Evolutionary conservation across 2,329 filamentous ascomycete genomes (phyloP), one percentile per base, ranked within the genome.

Genomic region (Penicillium sp.): DNA sequence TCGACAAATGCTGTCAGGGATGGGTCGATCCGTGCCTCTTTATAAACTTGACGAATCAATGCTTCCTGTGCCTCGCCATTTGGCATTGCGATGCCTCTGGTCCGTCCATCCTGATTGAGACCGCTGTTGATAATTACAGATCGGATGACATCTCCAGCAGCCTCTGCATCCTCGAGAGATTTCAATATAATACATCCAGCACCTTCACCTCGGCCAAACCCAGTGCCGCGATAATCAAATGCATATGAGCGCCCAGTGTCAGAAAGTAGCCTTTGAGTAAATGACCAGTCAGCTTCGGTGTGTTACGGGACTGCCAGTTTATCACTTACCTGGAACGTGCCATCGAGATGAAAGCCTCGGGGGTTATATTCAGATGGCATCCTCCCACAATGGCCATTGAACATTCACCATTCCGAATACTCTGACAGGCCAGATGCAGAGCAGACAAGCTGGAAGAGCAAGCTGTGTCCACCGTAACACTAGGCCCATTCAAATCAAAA

Each of bases 1-100:
- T 79, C 75, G 6, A 79, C 72, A 57, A 72, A 79, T 0, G 61
- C 61, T n/a, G 64, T 63, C 4, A 54, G 35, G 0, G 57, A 40
- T 1, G 64, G 63, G 47, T 75, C 69, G 1, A 79, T 66, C 1
- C 72, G 68, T 16, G 75, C 74, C 13, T 66, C 59, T 14, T 62
- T 50, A 59, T 79, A 79, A 0, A 71, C 70, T 6, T 65, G 57
- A 4, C 68, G 65, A 42, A 80, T 78, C 9, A 76, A 61, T 5
- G 57, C 60, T n/a, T 69, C 69, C 58, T 80, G 78, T 0, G 74
- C 74, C 1, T 65, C 26, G 52, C 47, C 52, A 43, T 60, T 69
- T 4, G 69, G 69, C 47, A 62, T 60, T 1, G 67, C 64, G 40
- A 72, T 69, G 16, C 67, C 68, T 35, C 61, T 48, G 2, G 63